Base-by-base conservation (phyloP, 2,329 filamentous ascomycete genomes). In the Pestalotiopsis sp. region DNA sequence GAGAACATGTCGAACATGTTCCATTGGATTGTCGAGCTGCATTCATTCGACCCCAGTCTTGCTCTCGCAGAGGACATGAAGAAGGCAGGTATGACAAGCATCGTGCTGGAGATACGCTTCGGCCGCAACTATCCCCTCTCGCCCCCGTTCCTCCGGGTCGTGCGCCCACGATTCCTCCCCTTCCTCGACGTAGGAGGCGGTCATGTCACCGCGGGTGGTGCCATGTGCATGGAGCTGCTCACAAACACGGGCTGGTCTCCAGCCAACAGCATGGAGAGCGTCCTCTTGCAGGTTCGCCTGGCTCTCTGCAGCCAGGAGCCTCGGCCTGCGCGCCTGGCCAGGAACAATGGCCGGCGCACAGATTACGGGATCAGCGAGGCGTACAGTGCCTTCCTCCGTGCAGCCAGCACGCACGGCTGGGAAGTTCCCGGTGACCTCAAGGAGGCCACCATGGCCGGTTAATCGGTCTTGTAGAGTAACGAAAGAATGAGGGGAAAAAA, bases 11-110 rank as follows among this genome's bases (percentile, higher is more conserved):
- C 82, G 25, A 97, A 95, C 75, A 85, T 94, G 70, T 97, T 96
- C 75, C 94, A 97, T 75, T 97, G 94, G 94, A 94, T 97, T 69
- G 90, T 97, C 5, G 93, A 97, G 78, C 83, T 98, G 1, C 95
- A 97, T 78, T 93, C 91, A 58, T 97, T 97, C 75, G 91, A 94
- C 27, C 72, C 82, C 0, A 77, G 81, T 1, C 84, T 96, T 0
- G 93, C 92, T 0, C 83, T 98, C 1, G 90, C 92, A 0, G 77
- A 86, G 66, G 94, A 97, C 75, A 93, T 97, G 89, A 89, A 90
- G 77, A 74, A 77, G 2, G 84, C 82, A 1, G 84, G 83, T 0
- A 73, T 92, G 68, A 87, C 84, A 25, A 94, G 92, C 75, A 83
- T 97, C 52, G 90, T 97, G 0, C 80, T 97, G 12, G 95, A 97